Conservation (phyloP, 2,329 filamentous ascomycete species). For the Pleomassaria siparia region DNA sequence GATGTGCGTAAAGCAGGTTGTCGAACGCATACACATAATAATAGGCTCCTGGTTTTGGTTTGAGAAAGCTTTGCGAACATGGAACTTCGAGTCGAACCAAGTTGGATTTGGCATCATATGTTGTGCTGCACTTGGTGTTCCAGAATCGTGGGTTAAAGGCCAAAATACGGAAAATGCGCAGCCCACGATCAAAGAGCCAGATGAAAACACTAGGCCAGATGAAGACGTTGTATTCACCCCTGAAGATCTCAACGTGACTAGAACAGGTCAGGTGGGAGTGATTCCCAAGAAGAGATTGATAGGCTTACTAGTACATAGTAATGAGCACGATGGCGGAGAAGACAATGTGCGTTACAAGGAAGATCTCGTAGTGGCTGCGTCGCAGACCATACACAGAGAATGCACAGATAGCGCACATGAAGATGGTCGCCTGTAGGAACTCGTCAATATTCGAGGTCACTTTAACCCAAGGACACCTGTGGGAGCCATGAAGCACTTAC, state of each 20-base stretch:
- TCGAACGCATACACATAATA: conserved; percentile 54
- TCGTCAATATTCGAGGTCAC: too few relatives aligned
- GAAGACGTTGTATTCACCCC: conserved; percentile 51
- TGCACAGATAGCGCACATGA: conserved; percentile 49
- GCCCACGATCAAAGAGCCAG: conserved; percentile 54
- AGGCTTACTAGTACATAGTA: conserved; percentile 55
- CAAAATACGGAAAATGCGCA: conserved; percentile 49
- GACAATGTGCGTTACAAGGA: conserved; percentile 50
- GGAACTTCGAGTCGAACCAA: conserved; percentile 52
- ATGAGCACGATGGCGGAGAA: conserved; percentile 47
- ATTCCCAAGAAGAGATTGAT: conserved; percentile 12
- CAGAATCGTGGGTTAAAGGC: conserved; percentile 46
- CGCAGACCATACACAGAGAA: conserved; percentile 57
- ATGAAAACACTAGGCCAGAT: conserved; percentile 54
- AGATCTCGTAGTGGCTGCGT: conserved; percentile 48
- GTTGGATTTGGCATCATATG: conserved; percentile 48
- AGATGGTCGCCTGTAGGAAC: conserved; percentile 36
- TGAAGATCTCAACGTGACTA: conserved; percentile 57
- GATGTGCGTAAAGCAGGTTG: conserved; percentile 46
- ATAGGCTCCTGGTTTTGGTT: conserved; percentile 50
- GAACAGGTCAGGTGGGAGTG: conserved; percentile 8
- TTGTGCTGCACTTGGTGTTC: conserved; percentile 42
- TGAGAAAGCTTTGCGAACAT: conserved; percentile 35
- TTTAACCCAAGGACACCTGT: too few relatives aligned
- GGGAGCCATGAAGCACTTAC: conserved; percentile 24